Conservation (phyloP, 345 rosid genomes). For the Eucalyptus erythrocorys region DNA sequence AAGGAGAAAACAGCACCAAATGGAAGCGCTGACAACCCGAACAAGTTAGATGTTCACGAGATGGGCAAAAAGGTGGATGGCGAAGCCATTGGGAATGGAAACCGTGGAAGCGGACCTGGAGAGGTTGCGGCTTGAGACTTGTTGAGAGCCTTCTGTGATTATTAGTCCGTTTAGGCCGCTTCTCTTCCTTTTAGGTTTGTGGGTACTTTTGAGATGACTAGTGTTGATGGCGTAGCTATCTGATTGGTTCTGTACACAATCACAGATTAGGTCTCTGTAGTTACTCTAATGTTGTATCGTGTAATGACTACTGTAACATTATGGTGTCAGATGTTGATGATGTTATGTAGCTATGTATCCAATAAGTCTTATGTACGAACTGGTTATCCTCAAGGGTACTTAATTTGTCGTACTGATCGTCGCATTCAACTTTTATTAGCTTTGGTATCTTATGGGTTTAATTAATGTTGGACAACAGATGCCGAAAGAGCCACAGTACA, state of each 20-base stretch:
- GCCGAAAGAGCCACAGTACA: not conserved
- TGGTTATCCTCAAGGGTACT: not conserved
- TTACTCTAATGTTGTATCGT: slow-evolving; percentile 1
- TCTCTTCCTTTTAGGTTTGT: not conserved
- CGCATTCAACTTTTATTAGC: not conserved
- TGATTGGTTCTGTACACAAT: slow-evolving; percentile 12
- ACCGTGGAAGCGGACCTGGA: slow-evolving; percentile 2
- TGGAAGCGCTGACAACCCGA: not conserved
- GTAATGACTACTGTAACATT: not conserved
- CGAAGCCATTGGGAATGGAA: slow-evolving; percentile 23
- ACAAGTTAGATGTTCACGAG: not conserved
- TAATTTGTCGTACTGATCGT: not conserved
- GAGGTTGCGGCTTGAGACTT: slow-evolving; percentile 14
- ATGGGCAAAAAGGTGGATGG: slow-evolving; percentile 14
- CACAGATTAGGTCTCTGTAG: slow-evolving; percentile 8
- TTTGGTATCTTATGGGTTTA: not conserved
- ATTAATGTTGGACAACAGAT: not conserved
- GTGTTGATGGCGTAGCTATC: slow-evolving; percentile 9
- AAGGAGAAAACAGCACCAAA: slow-evolving; percentile 11
- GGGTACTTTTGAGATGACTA: not conserved
- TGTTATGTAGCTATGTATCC: not conserved
- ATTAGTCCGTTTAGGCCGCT: not conserved
- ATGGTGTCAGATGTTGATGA: not conserved
- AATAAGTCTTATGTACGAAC: not conserved
- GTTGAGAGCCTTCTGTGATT: not conserved